Conservation (phyloP, 345 rosid species). For the Alliaria petiolata region DNA sequence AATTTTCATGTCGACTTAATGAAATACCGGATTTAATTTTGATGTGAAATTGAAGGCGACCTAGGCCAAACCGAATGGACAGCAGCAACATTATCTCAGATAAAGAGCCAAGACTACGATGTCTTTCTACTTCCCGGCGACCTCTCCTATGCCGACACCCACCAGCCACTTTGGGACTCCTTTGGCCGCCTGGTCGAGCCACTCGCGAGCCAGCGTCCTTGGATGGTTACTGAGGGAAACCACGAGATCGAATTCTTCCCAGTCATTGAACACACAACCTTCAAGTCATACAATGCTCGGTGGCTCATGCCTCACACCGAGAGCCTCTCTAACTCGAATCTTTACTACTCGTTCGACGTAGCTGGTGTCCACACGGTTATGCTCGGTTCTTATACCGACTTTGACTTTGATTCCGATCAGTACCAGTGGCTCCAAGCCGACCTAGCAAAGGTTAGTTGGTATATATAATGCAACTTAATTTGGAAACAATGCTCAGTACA, state of each 20-base stretch:
- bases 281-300: slow-evolving; percentile 74
- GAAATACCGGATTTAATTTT: background rate
- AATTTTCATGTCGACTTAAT: background rate
- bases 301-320: slow-evolving; percentile 83
- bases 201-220: slow-evolving; percentile 69
- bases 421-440: slow-evolving; percentile 67
- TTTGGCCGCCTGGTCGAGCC: slow-evolving; percentile 89
- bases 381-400: slow-evolving; percentile 77
- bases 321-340: slow-evolving; percentile 70
- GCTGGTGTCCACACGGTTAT: slow-evolving; percentile 47
- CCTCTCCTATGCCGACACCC: slow-evolving; percentile 69
- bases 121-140: slow-evolving; percentile 78
- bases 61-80: slow-evolving; percentile 96
- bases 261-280: slow-evolving; percentile 50
- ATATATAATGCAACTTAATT: background rate
- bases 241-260: slow-evolving; percentile 79
- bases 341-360: slow-evolving; percentile 83
- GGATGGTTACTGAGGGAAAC: slow-evolving; percentile 96
- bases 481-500: background rate
- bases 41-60: slow-evolving; percentile 50
- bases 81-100: slow-evolving; percentile 54
- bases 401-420: slow-evolving; percentile 57
- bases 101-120: slow-evolving; percentile 53
- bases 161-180: slow-evolving; percentile 86
- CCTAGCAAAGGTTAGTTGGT: slow-evolving; percentile 39